Evolutionary conservation across 2,329 filamentous ascomycete genomes (phyloP).

Genomic region (Xylaria sp.): DNA sequence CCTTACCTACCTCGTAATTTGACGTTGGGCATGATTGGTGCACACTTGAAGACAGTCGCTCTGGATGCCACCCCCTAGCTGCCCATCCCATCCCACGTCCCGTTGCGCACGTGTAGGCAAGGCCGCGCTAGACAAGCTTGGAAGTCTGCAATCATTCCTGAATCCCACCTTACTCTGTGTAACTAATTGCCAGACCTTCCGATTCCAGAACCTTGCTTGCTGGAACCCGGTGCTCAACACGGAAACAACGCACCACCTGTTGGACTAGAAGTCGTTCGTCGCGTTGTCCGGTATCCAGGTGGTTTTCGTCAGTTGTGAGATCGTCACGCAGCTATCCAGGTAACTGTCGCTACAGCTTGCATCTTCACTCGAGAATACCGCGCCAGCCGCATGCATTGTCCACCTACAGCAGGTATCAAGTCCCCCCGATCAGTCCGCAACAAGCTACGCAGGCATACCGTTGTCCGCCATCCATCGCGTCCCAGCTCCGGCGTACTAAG

Average conservation of each 20-base stretch:
- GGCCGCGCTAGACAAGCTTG: no score
- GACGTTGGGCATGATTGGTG: constrained; percentile 19
- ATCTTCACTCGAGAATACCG: not conserved
- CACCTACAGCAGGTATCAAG: not conserved
- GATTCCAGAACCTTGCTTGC: constrained; percentile 14
- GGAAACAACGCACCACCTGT: not conserved
- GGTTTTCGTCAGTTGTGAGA: not conserved
- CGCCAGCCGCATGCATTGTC: not conserved
- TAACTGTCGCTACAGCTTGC: not conserved
- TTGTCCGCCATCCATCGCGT: constrained; percentile 34
- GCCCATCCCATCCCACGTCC: constrained; percentile 11
- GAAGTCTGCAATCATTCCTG: constrained; percentile 2
- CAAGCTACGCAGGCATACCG: no score
- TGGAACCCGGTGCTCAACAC: not conserved
- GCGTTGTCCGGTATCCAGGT: constrained; percentile 6
- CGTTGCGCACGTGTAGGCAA: constrained; percentile 9
- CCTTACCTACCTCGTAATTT: constrained; percentile 8
- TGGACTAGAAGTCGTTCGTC: not conserved
- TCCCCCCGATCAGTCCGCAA: constrained; percentile 31
- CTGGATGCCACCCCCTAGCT: constrained; percentile 5
- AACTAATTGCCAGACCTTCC: constrained; percentile 22
- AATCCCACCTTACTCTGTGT: constrained; percentile 21
- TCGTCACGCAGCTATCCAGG: not conserved
- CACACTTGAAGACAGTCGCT: not conserved
- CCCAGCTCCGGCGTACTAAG: not conserved